A percentile compares a stretch with the other conserved stretches of the same genome.
phyloP scores from a whole-genome alignment of 768 basidiomycete genomes.

The Kwoniella heveanensis region DNA sequence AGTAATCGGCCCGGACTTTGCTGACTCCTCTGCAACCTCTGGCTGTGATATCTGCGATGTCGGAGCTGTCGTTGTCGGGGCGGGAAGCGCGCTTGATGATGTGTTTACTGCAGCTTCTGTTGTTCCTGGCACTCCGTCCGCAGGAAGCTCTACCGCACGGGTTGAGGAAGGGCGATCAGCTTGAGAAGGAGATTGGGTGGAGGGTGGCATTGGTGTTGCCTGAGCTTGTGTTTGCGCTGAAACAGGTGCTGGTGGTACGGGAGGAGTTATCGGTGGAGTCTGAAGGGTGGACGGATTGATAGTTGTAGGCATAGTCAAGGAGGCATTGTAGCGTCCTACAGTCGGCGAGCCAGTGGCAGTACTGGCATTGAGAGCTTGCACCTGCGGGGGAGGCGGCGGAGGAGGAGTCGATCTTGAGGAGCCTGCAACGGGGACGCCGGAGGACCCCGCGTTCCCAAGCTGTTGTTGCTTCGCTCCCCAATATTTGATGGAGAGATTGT shows the following conservation, averaged over 20 bases:
- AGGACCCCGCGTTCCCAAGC: not conserved
- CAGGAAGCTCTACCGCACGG: no score
- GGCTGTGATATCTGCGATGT: no score
- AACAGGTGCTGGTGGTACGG: not conserved
- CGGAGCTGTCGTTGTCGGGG: no score
- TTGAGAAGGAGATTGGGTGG: not conserved
- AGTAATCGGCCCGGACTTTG: not conserved
- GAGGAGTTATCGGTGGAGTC: not conserved
- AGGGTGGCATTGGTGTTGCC: slow-evolving; percentile 6
- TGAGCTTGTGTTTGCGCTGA: not conserved
- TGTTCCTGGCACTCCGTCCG: no score
- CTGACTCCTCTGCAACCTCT: no score
- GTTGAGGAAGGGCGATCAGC: not conserved
- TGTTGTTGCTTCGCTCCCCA: slow-evolving; percentile 7
- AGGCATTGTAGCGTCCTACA: not conserved
- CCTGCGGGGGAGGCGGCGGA: not conserved
- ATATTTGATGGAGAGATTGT: slow-evolving; percentile 17
- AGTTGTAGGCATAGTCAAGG: not conserved
- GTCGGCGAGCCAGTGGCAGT: not conserved
- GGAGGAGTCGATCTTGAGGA: not conserved
- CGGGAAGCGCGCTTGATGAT: no score
- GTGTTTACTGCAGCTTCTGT: no score
- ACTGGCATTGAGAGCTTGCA: not conserved
- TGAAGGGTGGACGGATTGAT: not conserved
- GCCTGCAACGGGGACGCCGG: not conserved